Evolutionary conservation across 176 grass and related monocot genomes (phyloP).

Genomic region (Chloris gayana): DNA sequence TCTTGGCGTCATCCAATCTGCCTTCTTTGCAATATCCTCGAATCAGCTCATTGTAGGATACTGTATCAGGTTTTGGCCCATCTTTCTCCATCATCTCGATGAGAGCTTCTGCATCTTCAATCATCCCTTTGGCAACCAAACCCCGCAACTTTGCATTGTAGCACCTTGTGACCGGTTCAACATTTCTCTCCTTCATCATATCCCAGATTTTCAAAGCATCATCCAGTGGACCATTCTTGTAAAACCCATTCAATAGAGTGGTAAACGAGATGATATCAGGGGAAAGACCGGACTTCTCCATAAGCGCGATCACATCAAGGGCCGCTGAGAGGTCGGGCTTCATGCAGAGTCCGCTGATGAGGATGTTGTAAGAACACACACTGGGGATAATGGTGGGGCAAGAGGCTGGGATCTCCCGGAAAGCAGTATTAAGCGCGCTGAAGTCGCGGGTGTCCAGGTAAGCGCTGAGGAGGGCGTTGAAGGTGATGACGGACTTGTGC

Average conservation of each 20-base stretch:
- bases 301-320: slow-evolving; percentile 37
- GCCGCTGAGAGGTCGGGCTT: slow-evolving; percentile 54
- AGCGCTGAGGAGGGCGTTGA: slow-evolving; percentile 50
- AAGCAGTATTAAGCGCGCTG: slow-evolving; percentile 25
- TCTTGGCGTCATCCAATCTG: slow-evolving; percentile 56
- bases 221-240: slow-evolving; percentile 17
- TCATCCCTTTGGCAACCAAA: slow-evolving; percentile 40
- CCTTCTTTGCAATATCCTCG: slow-evolving; percentile 47
- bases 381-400: slow-evolving; percentile 43
- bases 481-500: slow-evolving; percentile 31
- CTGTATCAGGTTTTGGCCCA: slow-evolving; percentile 55
- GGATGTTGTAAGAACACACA: slow-evolving; percentile 61
- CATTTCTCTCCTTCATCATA: slow-evolving; percentile 62
- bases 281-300: slow-evolving; percentile 52
- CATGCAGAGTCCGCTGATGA: slow-evolving; percentile 39
- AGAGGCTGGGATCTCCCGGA: slow-evolving; percentile 46
- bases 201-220: slow-evolving; percentile 51
- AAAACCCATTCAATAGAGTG: slow-evolving; percentile 54
- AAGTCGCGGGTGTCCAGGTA: slow-evolving; percentile 23
- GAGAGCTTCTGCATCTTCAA: slow-evolving; percentile 45
- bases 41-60: slow-evolving; percentile 68
- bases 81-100: slow-evolving; percentile 50
- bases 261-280: slow-evolving; percentile 50
- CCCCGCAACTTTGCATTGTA: slow-evolving; percentile 66
- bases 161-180: slow-evolving; percentile 25